phyloP scores from a whole-genome alignment of 2,329 filamentous ascomycete genomes.

The Ceratocystis huliohia region DNA sequence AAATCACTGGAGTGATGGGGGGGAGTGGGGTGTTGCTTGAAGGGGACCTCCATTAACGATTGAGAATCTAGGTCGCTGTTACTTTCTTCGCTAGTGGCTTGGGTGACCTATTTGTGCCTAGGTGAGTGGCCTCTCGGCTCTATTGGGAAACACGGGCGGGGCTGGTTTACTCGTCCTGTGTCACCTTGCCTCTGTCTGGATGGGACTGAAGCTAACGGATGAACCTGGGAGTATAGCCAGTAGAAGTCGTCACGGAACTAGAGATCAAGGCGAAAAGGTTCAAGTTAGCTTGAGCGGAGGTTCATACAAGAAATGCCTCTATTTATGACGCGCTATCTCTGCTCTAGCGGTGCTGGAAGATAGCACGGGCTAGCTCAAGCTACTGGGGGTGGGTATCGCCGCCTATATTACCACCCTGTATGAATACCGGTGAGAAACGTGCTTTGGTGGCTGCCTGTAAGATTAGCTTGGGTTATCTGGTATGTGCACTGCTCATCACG shows the following conservation, averaged over 20 bases:
- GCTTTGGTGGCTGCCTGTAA: neutral
- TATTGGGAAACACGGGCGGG: neutral
- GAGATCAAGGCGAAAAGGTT: neutral
- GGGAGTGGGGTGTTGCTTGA: neutral
- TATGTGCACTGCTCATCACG: neutral
- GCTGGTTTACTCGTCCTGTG: neutral
- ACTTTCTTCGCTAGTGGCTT: slow-evolving; percentile 48
- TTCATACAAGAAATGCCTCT: neutral
- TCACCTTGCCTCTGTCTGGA: neutral
- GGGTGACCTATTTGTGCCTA: slow-evolving; percentile 53
- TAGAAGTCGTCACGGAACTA: neutral
- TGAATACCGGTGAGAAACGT: neutral
- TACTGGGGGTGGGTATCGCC: neutral
- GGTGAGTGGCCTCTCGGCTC: slow-evolving; percentile 32
- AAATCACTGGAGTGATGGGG: neutral
- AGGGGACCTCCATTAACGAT: neutral
- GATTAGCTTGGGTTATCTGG: neutral
- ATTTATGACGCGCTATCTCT: neutral
- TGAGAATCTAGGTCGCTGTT: slow-evolving; percentile 41
- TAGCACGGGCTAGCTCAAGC: neutral
- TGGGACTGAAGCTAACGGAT: neutral
- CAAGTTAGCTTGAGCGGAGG: neutral
- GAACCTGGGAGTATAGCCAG: neutral
- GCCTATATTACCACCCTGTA: neutral
- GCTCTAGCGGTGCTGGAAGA: neutral